Percentiles rank a stretch among this genome's conserved stretches.
These are phyloP conservation scores for Rauvolfia tetraphylla DNA, from an alignment of 257 asterid species.

Conservation along the genomic window DNA sequence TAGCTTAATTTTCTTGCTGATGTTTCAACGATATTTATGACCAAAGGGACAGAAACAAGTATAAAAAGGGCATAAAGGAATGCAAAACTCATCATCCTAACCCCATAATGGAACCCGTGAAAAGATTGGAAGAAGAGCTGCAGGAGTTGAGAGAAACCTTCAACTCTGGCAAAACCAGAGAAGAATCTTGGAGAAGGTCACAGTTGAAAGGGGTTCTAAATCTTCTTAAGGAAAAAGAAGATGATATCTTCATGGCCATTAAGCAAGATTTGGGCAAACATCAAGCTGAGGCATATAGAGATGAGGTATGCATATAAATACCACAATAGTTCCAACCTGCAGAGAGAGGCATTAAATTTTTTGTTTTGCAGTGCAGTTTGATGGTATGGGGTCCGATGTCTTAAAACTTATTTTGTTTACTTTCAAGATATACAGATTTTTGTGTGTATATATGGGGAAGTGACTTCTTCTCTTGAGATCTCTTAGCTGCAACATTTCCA, in stretches of 20 bases:
- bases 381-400: background rate
- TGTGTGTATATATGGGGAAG: background rate
- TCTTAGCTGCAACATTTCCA: too few species aligned
- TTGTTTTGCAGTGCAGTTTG: background rate
- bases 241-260: constrained; percentile 51
- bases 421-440: too few species aligned
- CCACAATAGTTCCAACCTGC: too few species aligned
- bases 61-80: background rate
- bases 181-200: constrained; percentile 65
- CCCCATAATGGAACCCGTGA: constrained; percentile 11
- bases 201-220: constrained; percentile 47
- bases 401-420: too few species aligned
- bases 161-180: constrained; percentile 58
- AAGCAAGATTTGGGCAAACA: constrained; percentile 70
- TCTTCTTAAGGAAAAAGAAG: constrained; percentile 52
- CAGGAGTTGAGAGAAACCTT: constrained; percentile 47
- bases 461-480: background rate
- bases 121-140: constrained; percentile 30
- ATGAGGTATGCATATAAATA: constrained; percentile 46
- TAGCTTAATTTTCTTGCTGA: too few species aligned
- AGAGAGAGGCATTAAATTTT: too few species aligned
- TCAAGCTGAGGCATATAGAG: constrained; percentile 59
- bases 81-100: background rate
- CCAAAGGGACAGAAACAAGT: background rate
- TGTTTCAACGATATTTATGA: too few species aligned